Conservation (phyloP, 371 early-diverging fungal species). For the Mucor mucedo region DNA sequence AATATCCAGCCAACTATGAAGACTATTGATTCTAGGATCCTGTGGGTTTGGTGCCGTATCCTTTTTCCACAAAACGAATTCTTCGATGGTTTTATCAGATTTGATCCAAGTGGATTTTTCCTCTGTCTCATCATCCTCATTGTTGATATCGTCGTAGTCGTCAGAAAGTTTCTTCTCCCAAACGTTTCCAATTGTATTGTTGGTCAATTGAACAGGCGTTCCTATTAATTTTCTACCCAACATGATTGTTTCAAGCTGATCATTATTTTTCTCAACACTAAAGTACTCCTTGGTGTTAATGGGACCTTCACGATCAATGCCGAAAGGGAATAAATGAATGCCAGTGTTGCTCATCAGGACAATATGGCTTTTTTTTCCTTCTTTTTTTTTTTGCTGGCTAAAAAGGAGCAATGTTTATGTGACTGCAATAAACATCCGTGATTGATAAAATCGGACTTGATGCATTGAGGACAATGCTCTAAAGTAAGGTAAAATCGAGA, state of each 20-base stretch:
- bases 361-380: neutral
- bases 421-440: no score
- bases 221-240: constrained; percentile 27
- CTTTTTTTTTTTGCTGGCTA: constrained; percentile 5
- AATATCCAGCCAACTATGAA: constrained; percentile 28
- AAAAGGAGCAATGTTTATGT: no score
- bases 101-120: constrained; percentile 15
- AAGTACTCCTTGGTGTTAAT: constrained; percentile 28
- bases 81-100: constrained; percentile 17
- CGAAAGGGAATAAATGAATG: constrained; percentile 30
- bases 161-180: constrained; percentile 7
- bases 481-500: no score
- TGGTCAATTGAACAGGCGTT: constrained; percentile 6
- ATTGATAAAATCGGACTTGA: no score
- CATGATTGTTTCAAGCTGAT: constrained; percentile 18
- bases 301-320: constrained; percentile 23
- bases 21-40: constrained; percentile 22
- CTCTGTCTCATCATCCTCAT: constrained; percentile 7
- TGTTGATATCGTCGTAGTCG: neutral
- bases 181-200: constrained; percentile 9
- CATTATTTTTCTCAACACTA: constrained; percentile 14
- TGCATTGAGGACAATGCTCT: no score
- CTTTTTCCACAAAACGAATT: constrained; percentile 36
- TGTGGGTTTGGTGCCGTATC: constrained; percentile 21
- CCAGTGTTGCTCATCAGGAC: constrained; percentile 16